Conservation (phyloP, 768 basidiomycete species). For the Thelephora aurantiotincta region DNA sequence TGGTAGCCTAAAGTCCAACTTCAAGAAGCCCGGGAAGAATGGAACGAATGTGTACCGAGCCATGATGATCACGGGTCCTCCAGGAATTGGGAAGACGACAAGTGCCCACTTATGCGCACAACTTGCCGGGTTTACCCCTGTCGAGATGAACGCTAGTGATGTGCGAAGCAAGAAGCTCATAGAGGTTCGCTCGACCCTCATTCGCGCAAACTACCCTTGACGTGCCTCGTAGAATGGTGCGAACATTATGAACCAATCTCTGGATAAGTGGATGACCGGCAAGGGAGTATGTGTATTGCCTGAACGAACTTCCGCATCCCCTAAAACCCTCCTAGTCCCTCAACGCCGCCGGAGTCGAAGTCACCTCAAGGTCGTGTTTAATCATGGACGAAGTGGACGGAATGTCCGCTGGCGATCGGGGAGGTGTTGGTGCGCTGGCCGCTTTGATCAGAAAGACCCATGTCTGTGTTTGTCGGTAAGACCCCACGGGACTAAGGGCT, state of each 20-base stretch:
- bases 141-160: slow-evolving; percentile 96
- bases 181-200: slow-evolving; percentile 39
- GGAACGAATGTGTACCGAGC: slow-evolving; percentile 81
- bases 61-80: slow-evolving; percentile 82
- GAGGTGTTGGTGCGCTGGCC: slow-evolving; percentile 89
- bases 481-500: neutral
- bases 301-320: neutral
- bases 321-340: slow-evolving; percentile 24
- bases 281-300: slow-evolving; percentile 23
- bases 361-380: slow-evolving; percentile 72
- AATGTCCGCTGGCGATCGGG: slow-evolving; percentile 95
- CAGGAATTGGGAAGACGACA: slow-evolving; percentile 97
- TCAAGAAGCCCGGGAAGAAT: slow-evolving; percentile 91
- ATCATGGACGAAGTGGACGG: slow-evolving; percentile 99
- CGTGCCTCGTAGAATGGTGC: slow-evolving; percentile 49
- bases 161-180: slow-evolving; percentile 92
- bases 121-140: slow-evolving; percentile 80
- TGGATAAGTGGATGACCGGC: slow-evolving; percentile 76
- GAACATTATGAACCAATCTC: slow-evolving; percentile 77
- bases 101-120: slow-evolving; percentile 88
- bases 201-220: neutral
- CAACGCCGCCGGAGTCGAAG: slow-evolving; percentile 54
- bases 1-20: slow-evolving; percentile 52
- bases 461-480: slow-evolving; percentile 22
- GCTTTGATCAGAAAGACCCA: slow-evolving; percentile 87